These are phyloP conservation scores for Hymenoscyphus repandus DNA, from an alignment of 2,329 filamentous ascomycete species.

Conservation along the genomic window DNA sequence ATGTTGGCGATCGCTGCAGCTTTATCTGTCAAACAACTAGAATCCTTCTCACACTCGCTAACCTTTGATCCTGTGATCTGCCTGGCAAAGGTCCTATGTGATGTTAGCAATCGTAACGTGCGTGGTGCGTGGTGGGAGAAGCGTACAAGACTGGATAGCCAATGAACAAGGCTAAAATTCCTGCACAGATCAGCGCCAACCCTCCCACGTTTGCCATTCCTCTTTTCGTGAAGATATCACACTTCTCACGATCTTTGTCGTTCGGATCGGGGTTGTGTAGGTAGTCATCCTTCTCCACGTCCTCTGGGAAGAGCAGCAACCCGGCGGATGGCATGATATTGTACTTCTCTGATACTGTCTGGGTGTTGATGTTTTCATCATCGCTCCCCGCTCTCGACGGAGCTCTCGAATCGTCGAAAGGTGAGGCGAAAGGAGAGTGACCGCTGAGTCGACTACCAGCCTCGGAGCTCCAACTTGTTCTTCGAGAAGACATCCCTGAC, in stretches of 20 bases:
- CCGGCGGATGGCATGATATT: constrained; percentile 65
- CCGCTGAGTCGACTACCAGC: constrained; percentile 47
- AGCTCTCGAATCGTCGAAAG: constrained; percentile 33
- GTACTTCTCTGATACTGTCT: constrained; percentile 69
- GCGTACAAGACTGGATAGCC: constrained; percentile 65
- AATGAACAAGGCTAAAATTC: constrained; percentile 60
- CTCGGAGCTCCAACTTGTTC: constrained; percentile 63
- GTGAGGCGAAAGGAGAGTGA: constrained; percentile 27
- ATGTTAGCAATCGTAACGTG: constrained; percentile 20
- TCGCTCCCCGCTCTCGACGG: constrained; percentile 46
- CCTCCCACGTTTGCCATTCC: constrained; percentile 62
- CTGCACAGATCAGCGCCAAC: constrained; percentile 52
- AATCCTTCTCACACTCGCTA: constrained; percentile 33
- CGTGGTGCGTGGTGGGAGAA: background rate
- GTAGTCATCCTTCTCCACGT: constrained; percentile 69
- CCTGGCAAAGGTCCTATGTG: constrained; percentile 50
- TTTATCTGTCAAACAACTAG: constrained; percentile 33
- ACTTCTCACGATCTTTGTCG: constrained; percentile 55
- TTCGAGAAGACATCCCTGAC: constrained; percentile 46
- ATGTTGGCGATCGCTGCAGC: constrained; percentile 52
- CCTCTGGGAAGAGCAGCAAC: constrained; percentile 62
- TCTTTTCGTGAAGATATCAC: constrained; percentile 59
- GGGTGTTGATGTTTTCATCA: constrained; percentile 61
- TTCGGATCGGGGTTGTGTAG: constrained; percentile 65
- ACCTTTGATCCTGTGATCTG: constrained; percentile 27